Base-by-base conservation (phyloP, 148 eudicot genomes). In the Beta vulgaris region DNA sequence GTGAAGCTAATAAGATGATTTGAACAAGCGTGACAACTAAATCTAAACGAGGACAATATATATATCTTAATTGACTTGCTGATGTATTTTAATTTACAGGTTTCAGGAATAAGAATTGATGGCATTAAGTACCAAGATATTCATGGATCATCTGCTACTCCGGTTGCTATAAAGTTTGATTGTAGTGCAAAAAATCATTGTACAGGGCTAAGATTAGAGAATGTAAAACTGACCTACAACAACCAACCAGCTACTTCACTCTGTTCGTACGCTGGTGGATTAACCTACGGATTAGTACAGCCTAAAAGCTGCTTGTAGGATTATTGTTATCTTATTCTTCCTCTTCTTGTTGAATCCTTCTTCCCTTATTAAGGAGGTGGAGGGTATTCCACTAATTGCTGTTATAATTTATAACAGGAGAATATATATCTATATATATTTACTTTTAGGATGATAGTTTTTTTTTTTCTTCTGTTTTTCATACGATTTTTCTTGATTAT, bases 121-220 rank as follows among this genome's bases (percentile, higher is more conserved):
- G 78, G 67, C 13, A 61, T 83, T 4, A 73, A 62, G 10, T 83
- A 79, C 42, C 64, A 82, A 73, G 85, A 82, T 18, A 82, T 84
- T 29, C 82, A 70, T 2, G 87, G 87, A 25, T 51, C 81, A 46
- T 83, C 86, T 1, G 86, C 68, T 18, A 42, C 76, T 19, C 68
- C 76, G 36, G 54, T 61, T 15, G 76, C 68, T 2, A 43, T 73
- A 42, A 62, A 60, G 29, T 61, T 73, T 21, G 76, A 73, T 35
- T 73, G 76, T 12, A 73, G 76, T 35, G 42, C 68, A 7, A n/a
- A 73, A 43, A 5, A 59, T 3, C 67, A 43, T 42, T 73, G 76
- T 29, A 59, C 13, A 39, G 67, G 46, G 35, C 31, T 73, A 59
- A 73, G 16, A 43, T 28, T 73, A 54, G 76, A 73, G 54, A 73